Evolutionary conservation across 352 stramenopile genomes (phyloP), one percentile per base, ranked within the genome.

Genomic region (Pythium phragmitis): DNA sequence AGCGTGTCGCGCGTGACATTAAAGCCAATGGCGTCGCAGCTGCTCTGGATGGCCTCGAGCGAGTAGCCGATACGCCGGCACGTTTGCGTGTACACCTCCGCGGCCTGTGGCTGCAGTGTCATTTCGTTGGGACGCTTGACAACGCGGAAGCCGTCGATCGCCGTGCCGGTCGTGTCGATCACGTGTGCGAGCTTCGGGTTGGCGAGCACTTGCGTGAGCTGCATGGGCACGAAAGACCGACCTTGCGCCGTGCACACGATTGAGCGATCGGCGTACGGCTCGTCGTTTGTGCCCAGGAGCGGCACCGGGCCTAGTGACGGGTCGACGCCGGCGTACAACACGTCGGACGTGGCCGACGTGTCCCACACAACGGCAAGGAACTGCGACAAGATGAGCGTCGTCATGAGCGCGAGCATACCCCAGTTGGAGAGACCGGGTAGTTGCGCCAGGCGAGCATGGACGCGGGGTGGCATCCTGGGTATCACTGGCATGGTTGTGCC

Each of bases 131-230:
- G 17, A 3, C 72, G 67, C n/a, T 47, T 43, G 14, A 67, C 63
- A 8, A 79, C 55, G 16, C 70, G 68, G 23, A 63, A 80, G 33
- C 49, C 72, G 48, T 60, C 52, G 36, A 59, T 36, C 8, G 59
- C 53, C n/a, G 9, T 36, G 0, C 69, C 65, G 0, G 46, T 63
- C 0, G 55, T 23, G 12, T 49, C 51, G 17, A 68, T 30, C 3
- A 65, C 13, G 0, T 14, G 3, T 1, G 64, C 19, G 30, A 66
- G 39, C 45, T 47, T 63, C 2, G 50, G 6, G 34, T 65, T 30
- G 0, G 45, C 46, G 21, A 63, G 57, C 8, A 41, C 45, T 0
- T 26, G 4, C 14, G 19, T 57, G 4, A 63, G 46, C 21, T 63
- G 57, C 34, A n/a, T 56, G 2, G 57, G 45, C 21, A 49, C 14